Base-by-base conservation (phyloP, 106 monocot species). In the Ottelia alismoides region DNA sequence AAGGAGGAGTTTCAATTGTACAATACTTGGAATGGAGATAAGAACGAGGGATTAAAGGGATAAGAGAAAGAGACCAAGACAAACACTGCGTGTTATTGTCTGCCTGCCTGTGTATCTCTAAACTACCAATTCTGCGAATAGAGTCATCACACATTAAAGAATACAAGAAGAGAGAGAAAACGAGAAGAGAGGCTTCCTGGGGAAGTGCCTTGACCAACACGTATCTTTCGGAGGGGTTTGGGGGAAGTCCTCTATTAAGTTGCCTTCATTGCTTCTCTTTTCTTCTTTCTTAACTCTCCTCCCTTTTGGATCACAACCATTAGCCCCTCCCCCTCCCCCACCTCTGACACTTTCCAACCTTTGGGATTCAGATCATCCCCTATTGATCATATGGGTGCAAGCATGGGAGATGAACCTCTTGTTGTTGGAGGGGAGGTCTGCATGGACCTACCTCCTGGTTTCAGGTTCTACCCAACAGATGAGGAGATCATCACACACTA, bases 391-490 rank as follows among this genome's bases (percentile, higher is more conserved):
- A 12, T 50, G 50, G 50, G 22, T 50, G 0, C 50, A 0, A 50
- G 10, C 50, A 22, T 50, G 22, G 50, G 50, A 50, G 3, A 50
- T 23, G 50, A 22, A 12, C 25, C 25, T 31, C 20, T 23, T 53
- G 44, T 16, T 49, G 30, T 2, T 0, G 30, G 20, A 31, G 49
- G 25, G n/a, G 52, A 53, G 17, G 53, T 40, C 7, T n/a, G 43
- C 44, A 24, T 64, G 31, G 56, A 74, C 22, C 52, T 74, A 5
- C 74, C 74, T 20, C 74, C 74, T 5, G 74, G 80, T 2, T 80
- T 80, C 51, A 62, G 80, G 40, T 80, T 80, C 60, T 71, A 72
- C 25, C 75, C 75, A 11, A 75, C 80, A 20, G 72, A 80, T 31
- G 80, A 75, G 25, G 80, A 80, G 70, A 63, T 80, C 30, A 67